Evolutionary conservation across 208 protist genomes (phyloP).

Genomic region (Leishmania tarentolae): DNA sequence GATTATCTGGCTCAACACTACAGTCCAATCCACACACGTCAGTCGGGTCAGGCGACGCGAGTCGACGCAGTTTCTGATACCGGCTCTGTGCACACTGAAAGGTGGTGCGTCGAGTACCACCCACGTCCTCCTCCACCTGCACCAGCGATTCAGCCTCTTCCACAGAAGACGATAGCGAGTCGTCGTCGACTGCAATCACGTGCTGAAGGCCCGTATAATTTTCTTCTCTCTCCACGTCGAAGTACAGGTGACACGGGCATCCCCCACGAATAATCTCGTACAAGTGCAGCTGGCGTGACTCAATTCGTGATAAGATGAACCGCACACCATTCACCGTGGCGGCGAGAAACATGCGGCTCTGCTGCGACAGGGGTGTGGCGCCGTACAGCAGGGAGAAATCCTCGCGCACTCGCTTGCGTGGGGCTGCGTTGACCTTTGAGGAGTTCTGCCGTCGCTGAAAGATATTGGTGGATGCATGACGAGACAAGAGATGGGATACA

Average conservation of each 20-base stretch:
- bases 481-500: constrained; percentile 44
- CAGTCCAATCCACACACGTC: constrained; percentile 58
- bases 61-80: constrained; percentile 22
- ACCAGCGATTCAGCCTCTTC: constrained; percentile 18
- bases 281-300: constrained; percentile 64
- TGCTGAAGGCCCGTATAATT: constrained; percentile 36
- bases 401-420: constrained; percentile 32
- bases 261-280: constrained; percentile 87
- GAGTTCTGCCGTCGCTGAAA: constrained; percentile 5
- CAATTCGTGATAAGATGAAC: constrained; percentile 39
- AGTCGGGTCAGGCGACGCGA: constrained; percentile 13
- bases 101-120: not conserved
- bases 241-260: constrained; percentile 73
- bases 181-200: constrained; percentile 28
- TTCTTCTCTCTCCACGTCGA: constrained; percentile 82
- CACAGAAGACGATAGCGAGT: constrained; percentile 25
- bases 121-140: constrained; percentile 6
- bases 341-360: constrained; percentile 81
- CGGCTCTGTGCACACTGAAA: constrained; percentile 16
- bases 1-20: constrained; percentile 42
- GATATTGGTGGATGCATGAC: constrained; percentile 20
- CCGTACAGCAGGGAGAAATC: constrained; percentile 75
- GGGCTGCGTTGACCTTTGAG: not conserved
- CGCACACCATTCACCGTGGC: constrained; percentile 38
- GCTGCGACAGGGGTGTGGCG: constrained; percentile 49